phyloP scores from a whole-genome alignment of 257 asterid genomes.

The Fraxinus quadrangulata region DNA sequence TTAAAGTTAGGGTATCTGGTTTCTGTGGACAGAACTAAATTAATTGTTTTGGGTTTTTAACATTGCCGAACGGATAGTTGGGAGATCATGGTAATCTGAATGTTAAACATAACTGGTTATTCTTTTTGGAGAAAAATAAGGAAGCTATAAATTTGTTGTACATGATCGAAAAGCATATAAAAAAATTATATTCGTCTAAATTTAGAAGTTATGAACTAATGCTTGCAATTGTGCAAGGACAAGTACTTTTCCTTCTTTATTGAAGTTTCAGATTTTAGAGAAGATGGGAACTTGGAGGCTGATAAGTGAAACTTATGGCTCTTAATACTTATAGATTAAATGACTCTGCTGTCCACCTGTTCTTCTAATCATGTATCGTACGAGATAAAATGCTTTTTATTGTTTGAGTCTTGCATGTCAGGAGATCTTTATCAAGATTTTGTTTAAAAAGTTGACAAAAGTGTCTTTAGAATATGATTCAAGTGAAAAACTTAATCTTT shows the following conservation, averaged over 20 bases:
- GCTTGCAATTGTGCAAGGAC: not conserved
- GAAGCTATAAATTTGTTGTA: not conserved
- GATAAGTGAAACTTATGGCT: not conserved
- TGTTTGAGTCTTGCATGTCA: not conserved
- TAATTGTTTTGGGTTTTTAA: not conserved
- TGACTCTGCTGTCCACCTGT: not conserved
- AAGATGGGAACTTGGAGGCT: not conserved
- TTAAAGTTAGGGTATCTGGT: not conserved
- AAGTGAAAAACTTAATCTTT: not conserved
- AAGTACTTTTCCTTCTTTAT: not conserved
- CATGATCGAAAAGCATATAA: not conserved
- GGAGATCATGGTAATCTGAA: not conserved
- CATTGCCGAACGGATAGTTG: too few relatives aligned
- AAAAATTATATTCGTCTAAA: not conserved
- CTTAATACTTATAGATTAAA: too few relatives aligned
- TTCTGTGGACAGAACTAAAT: not conserved
- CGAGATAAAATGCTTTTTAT: not conserved
- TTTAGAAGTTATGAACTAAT: not conserved
- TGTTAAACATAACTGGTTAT: not conserved
- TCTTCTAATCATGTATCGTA: not conserved
- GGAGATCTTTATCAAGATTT: conserved; percentile 11
- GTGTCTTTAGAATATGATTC: conserved; percentile 6
- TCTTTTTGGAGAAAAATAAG: not conserved
- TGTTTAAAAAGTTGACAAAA: conserved; percentile 11
- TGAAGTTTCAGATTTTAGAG: not conserved